phyloP scores from a whole-genome alignment of 176 grass and related monocot species.

The Cenchrus fungigraminus region DNA sequence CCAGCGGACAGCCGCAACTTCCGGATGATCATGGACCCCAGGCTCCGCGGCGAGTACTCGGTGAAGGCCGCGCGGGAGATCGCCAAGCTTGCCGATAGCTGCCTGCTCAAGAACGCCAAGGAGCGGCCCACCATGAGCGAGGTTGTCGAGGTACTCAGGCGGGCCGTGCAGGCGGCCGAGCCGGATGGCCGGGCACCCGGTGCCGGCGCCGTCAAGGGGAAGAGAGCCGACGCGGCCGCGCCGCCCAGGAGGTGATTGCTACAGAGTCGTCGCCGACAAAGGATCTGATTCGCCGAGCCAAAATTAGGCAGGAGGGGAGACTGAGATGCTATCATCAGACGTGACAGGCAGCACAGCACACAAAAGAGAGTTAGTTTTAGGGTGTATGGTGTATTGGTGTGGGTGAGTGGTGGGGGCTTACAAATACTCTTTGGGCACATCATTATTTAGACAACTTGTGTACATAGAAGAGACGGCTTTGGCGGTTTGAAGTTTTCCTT shows the following conservation, averaged over 20 bases:
- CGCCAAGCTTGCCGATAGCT: constrained; percentile 78
- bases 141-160: constrained; percentile 63
- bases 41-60: constrained; percentile 69
- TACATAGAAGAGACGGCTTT: constrained; percentile 12
- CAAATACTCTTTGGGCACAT: not conserved
- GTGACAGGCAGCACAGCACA: not conserved
- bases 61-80: constrained; percentile 69
- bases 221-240: constrained; percentile 8
- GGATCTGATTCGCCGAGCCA: not conserved
- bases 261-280: not conserved
- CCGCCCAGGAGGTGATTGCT: constrained; percentile 32
- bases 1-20: constrained; percentile 77
- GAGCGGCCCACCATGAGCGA: constrained; percentile 80
- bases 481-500: not conserved
- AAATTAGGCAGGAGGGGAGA: not conserved
- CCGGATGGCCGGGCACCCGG: not conserved
- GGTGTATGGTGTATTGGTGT: too few relatives aligned
- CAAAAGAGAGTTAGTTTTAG: not conserved
- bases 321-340: not conserved
- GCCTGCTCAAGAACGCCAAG: constrained; percentile 77
- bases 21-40: constrained; percentile 91
- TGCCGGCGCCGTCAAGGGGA: not conserved
- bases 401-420: not conserved
- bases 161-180: constrained; percentile 51
- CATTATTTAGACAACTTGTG: constrained; percentile 15